Evolutionary conservation across 345 rosid species (phyloP).

Genomic region (Anastatica hierochuntica): DNA sequence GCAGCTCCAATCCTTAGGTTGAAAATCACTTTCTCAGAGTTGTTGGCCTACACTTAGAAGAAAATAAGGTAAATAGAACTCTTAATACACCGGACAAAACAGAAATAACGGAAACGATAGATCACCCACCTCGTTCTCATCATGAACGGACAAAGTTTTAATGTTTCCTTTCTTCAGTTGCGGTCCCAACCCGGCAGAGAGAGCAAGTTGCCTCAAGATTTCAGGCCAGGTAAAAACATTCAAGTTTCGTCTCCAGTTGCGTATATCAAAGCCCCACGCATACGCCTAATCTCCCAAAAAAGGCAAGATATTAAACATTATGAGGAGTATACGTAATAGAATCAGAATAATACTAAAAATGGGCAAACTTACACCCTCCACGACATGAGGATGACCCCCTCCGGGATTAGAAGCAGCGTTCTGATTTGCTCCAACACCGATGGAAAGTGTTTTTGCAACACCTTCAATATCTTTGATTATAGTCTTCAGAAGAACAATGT

Average conservation of each 20-base stretch:
- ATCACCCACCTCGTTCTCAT: conserved; percentile 53
- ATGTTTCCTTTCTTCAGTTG: conserved; percentile 45
- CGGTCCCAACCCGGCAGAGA: conserved; percentile 84
- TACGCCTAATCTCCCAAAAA: conserved; percentile 45
- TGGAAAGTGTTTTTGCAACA: conserved; percentile 48
- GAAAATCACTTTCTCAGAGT: conserved; percentile 56
- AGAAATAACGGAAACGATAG: neutral
- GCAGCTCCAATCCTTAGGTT: conserved; percentile 70
- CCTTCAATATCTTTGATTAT: conserved; percentile 84
- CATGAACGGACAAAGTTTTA: conserved; percentile 37
- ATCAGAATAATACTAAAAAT: neutral
- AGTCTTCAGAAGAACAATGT: conserved; percentile 54
- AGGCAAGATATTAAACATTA: neutral
- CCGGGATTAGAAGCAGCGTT: conserved; percentile 58
- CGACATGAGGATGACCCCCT: conserved; percentile 81
- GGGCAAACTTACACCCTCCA: conserved; percentile 64
- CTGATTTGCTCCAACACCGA: conserved; percentile 54
- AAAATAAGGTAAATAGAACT: neutral
- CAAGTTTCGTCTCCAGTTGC: conserved; percentile 67
- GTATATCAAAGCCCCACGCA: conserved; percentile 87
- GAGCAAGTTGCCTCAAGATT: conserved; percentile 70
- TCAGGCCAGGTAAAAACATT: conserved; percentile 87
- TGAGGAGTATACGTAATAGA: neutral
- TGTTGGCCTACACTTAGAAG: conserved; percentile 41
- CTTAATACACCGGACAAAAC: neutral